These are phyloP conservation scores for Metschnikowia peoriensis DNA, from an alignment of 805 yeast genomes.

Conservation along the genomic window DNA sequence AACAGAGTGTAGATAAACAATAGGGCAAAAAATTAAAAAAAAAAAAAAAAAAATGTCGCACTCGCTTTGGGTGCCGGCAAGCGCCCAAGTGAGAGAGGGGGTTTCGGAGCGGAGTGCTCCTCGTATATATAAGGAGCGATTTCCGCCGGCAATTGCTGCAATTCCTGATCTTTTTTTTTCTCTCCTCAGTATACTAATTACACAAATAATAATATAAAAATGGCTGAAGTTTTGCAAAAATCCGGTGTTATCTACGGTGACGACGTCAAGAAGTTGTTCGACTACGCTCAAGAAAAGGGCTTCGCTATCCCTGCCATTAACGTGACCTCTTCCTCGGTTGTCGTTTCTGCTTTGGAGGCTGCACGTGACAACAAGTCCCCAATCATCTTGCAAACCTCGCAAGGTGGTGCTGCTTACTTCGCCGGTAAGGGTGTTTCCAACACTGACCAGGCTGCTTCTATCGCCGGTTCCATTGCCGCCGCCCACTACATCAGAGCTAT, in stretches of 20 bases:
- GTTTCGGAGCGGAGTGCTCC: conserved; percentile 25
- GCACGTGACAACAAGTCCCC: conserved; percentile 66
- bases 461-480: conserved; percentile 94
- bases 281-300: conserved; percentile 88
- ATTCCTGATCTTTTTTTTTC: background rate
- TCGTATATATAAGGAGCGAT: conserved; percentile 13
- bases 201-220: conserved; percentile 3
- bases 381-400: conserved; percentile 93
- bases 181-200: background rate
- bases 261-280: conserved; percentile 83
- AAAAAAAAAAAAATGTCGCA: conserved; percentile 10
- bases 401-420: conserved; percentile 99
- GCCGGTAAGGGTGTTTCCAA: conserved; percentile 99
- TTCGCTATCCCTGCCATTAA: conserved; percentile 99
- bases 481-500: conserved; percentile 96
- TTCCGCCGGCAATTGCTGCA: background rate
- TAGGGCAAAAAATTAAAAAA: too few relatives aligned
- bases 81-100: conserved; percentile 3
- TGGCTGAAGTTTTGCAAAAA: conserved; percentile 53
- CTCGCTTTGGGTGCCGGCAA: conserved; percentile 6
- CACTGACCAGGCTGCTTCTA: conserved; percentile 90
- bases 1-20: background rate
- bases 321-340: conserved; percentile 97
- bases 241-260: conserved; percentile 99
- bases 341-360: conserved; percentile 50